phyloP scores from a whole-genome alignment of 1,284 basidiomycete genomes.

The Ustilago sp. region DNA sequence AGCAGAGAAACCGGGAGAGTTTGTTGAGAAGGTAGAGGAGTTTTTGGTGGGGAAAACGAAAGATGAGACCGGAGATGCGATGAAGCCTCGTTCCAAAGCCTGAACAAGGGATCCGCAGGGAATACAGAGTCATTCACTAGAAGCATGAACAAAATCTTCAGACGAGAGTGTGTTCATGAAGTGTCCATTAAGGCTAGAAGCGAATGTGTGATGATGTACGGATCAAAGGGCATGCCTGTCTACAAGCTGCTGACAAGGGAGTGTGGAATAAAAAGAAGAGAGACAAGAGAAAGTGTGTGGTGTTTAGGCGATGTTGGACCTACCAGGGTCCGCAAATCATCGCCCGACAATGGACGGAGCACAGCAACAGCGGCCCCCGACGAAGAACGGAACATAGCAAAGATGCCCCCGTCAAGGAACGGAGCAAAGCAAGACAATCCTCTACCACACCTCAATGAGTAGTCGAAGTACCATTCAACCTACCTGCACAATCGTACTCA shows the following conservation, averaged over 20 bases:
- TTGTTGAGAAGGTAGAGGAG: conserved; percentile 64
- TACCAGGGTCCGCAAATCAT: conserved; percentile 6
- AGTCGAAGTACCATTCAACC: conserved; percentile 28
- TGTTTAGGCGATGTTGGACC: conserved; percentile 10
- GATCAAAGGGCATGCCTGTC: not conserved
- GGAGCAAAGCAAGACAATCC: not conserved
- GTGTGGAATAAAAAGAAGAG: not conserved
- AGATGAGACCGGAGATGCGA: conserved; percentile 35
- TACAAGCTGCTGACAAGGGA: not conserved
- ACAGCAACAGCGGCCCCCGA: no score
- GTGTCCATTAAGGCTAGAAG: not conserved
- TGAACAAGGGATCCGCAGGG: not conserved
- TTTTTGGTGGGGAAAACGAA: conserved; percentile 58
- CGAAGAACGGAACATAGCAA: no score
- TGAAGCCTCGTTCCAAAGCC: conserved; percentile 33
- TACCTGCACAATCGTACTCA: conserved; percentile 28
- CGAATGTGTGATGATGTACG: not conserved
- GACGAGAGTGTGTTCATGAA: not conserved
- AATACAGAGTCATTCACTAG: not conserved
- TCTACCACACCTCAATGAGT: not conserved
- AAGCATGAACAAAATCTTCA: not conserved
- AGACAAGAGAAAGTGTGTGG: not conserved
- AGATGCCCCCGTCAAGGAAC: no score
- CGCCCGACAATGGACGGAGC: not conserved
- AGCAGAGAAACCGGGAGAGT: conserved; percentile 70